A percentile compares a stretch with the other conserved stretches of the same genome.
These are phyloP conservation scores for Ophiostoma populinum DNA, from an alignment of 2,329 filamentous ascomycete species.

Conservation along the genomic window DNA sequence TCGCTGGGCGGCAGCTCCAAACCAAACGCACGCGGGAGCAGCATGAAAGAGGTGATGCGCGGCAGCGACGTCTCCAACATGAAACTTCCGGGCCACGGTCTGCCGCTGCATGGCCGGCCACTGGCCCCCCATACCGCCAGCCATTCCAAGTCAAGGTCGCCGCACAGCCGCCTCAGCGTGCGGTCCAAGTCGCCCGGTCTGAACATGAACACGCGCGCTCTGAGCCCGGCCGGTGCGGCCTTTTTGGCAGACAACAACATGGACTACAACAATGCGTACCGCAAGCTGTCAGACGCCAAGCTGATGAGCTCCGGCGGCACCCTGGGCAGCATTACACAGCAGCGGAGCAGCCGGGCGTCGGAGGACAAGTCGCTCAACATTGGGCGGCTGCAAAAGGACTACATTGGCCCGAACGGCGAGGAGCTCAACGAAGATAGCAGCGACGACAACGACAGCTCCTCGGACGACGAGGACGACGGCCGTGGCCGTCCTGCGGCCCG, in stretches of 20 bases:
- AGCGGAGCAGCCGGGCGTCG: too few species aligned
- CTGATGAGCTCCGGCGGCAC: conserved; percentile 45
- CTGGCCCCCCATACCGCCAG: conserved; percentile 13
- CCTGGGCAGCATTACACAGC: conserved; percentile 40
- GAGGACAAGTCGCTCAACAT: conserved; percentile 21
- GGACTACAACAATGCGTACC: conserved; percentile 53
- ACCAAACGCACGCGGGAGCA: conserved; percentile 8
- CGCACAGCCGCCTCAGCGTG: conserved; percentile 30
- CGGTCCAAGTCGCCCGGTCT: conserved; percentile 29
- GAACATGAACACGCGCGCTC: conserved; percentile 15
- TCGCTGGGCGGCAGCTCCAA: conserved; percentile 15
- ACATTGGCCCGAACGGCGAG: conserved; percentile 47
- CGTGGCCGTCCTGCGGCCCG: conserved; percentile 40
- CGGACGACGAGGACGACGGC: conserved; percentile 46
- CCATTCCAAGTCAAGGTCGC: conserved; percentile 33
- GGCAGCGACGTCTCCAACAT: conserved; percentile 32
- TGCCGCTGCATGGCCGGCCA: conserved; percentile 21
- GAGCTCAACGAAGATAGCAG: conserved; percentile 48
- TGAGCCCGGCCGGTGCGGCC: conserved; percentile 22
- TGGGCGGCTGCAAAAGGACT: conserved; percentile 50
- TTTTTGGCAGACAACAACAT: conserved; percentile 43
- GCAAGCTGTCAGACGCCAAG: conserved; percentile 54
- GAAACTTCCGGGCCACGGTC: conserved; percentile 27
- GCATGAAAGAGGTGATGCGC: conserved; percentile 37
- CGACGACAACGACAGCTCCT: conserved; percentile 40